Conservation (phyloP, 106 monocot genomes). For the Triglochin maritima region DNA sequence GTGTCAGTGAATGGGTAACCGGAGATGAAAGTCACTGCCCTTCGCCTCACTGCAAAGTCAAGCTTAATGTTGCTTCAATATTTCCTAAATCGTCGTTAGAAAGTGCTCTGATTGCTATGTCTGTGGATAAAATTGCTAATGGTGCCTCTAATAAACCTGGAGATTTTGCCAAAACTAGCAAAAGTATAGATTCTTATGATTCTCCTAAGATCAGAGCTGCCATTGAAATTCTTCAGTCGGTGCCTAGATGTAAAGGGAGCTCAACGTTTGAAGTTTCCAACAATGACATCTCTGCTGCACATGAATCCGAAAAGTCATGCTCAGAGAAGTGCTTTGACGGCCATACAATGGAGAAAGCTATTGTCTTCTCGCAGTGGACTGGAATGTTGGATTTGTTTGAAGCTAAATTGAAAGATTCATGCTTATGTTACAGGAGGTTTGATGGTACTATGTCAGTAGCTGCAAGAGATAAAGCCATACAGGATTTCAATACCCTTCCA, state of each 20-base stretch:
- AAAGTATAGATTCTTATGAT: slow-evolving; percentile 2
- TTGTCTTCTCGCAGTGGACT: slow-evolving; percentile 97
- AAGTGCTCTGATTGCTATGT: slow-evolving; percentile 24
- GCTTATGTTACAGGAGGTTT: slow-evolving; percentile 63
- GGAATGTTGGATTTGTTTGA: slow-evolving; percentile 92
- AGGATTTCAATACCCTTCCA: slow-evolving; percentile 84
- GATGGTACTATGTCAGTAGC: slow-evolving; percentile 91
- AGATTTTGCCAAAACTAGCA: background rate
- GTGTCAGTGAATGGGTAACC: slow-evolving; percentile 66
- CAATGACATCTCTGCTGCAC: background rate
- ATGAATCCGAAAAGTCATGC: background rate
- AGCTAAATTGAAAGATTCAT: slow-evolving; percentile 42
- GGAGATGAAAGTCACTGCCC: slow-evolving; percentile 62
- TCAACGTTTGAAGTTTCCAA: background rate
- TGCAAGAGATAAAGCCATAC: slow-evolving; percentile 77
- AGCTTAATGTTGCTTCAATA: slow-evolving; percentile 45
- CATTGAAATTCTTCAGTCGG: slow-evolving; percentile 59
- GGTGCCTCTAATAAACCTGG: background rate
- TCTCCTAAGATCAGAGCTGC: slow-evolving; percentile 83
- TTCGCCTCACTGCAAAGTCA: slow-evolving; percentile 41
- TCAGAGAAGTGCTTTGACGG: background rate
- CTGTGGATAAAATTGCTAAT: slow-evolving; percentile 5
- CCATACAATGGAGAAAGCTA: slow-evolving; percentile 55
- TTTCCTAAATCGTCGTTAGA: slow-evolving; percentile 56
- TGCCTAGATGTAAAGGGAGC: slow-evolving; percentile 21